Base-by-base conservation (phyloP, 2,329 filamentous ascomycete genomes). In the Elsinoe batatas region DNA sequence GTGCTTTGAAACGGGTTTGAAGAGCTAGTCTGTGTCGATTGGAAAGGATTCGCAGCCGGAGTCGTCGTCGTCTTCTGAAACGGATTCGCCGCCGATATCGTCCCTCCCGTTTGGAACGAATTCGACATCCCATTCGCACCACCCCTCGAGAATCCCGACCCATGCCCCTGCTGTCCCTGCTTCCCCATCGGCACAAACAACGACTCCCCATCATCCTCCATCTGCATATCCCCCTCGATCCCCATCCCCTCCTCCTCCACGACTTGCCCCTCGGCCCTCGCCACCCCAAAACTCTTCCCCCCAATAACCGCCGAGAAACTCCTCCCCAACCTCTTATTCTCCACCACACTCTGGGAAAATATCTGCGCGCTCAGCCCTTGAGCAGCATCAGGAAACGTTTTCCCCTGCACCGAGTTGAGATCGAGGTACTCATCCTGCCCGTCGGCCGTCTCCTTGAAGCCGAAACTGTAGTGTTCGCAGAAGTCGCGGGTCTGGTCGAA, bases 301-400 rank as follows among this genome's bases (percentile, higher is more conserved):
- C 78, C 74, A 54, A 83, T 77, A 26, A 84, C 68, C 7, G 80
- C 77, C 18, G 76, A 74, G n/a, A 81, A 66, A 1, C 72, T 76
- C 61, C 81, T 74, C 18, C 75, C 74, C 56, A 74, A 71, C 37
- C 81, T 75, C 66, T 85, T 85, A 22, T 69, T 68, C 63, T 84
- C 81, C 13, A 84, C 81, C 51, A 79, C 70, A 4, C 61, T 69
- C 17, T 75, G 66, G 0, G 79, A 82, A 59, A 78, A 80, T 13
- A 71, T 69, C 60, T 83, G 81, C 32, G 73, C 72, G n/a, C 65
- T 66, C 49, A 68, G 55, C 38, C 59, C 62, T 26, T 62, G 57
- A n/a, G 64, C 61, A 26, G 65, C 63, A 15, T 64, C 47, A 13
- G 64, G 64, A 56, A 70, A 58, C 36, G 62, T 51, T 58, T 56